A percentile compares a stretch with the other conserved stretches of the same genome.
phyloP scores from a whole-genome alignment of 306 rosid species.

The Spatholobus suberectus region DNA sequence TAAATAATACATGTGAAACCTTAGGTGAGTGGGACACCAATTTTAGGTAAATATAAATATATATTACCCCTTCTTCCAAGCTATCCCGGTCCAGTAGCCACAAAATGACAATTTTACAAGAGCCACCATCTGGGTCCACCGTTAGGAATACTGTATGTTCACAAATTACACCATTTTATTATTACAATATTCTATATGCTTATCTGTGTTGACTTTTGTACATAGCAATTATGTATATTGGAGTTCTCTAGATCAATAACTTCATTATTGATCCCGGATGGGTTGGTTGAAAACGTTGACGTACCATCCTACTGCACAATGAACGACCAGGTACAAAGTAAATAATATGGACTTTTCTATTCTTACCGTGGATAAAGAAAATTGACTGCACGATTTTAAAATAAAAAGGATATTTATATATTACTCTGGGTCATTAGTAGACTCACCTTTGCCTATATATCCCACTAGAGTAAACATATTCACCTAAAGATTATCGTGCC shows the following conservation, averaged over 20 bases:
- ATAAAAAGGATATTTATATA: no score
- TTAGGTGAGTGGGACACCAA: no score
- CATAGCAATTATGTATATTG: background rate
- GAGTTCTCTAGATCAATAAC: background rate
- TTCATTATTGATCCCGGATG: background rate
- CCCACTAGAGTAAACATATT: background rate
- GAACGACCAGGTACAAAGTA: background rate
- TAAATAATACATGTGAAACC: no score
- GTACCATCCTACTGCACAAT: background rate
- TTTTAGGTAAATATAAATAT: no score
- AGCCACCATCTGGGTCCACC: slow-evolving; percentile 1
- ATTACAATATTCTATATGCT: background rate
- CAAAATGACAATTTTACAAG: background rate
- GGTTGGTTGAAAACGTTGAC: background rate
- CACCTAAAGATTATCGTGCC: background rate
- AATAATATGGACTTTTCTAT: background rate
- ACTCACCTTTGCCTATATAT: background rate
- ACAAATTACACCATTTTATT: slow-evolving; percentile 9
- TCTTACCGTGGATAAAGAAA: background rate
- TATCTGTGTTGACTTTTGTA: background rate
- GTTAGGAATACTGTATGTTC: slow-evolving; percentile 1
- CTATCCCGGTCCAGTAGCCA: background rate
- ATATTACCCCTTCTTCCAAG: background rate
- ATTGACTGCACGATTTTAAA: background rate
- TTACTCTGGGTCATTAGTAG: background rate